A percentile compares a stretch with the other conserved stretches of the same genome.
These are phyloP conservation scores for Xylaria polymorpha DNA, from an alignment of 2,329 filamentous ascomycete genomes.

Conservation along the genomic window DNA sequence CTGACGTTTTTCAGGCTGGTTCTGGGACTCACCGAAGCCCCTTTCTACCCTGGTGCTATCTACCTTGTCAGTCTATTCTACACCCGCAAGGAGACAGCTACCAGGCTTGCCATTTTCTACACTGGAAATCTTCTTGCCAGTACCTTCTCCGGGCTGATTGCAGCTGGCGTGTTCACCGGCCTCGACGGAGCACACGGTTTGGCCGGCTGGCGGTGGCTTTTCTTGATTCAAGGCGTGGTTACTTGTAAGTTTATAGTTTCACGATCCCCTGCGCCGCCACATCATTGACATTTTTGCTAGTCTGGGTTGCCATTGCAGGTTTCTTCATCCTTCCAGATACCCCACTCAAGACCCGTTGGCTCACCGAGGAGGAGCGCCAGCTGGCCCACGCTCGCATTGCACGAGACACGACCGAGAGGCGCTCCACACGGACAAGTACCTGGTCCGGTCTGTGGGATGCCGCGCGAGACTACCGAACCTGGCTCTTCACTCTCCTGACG, in stretches of 20 bases:
- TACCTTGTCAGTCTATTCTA: constrained; percentile 64
- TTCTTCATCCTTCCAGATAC: constrained; percentile 52
- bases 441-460: constrained; percentile 50
- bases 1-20: constrained; percentile 26
- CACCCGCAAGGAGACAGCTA: constrained; percentile 57
- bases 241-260: constrained; percentile 9
- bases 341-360: constrained; percentile 55
- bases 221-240: constrained; percentile 27
- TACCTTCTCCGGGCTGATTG: constrained; percentile 55
- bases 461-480: constrained; percentile 56
- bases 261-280: background rate
- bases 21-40: constrained; percentile 31
- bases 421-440: constrained; percentile 52
- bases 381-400: constrained; percentile 55
- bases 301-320: constrained; percentile 25
- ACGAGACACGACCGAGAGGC: constrained; percentile 50
- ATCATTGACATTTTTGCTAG: constrained; percentile 13
- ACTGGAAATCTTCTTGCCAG: constrained; percentile 53
- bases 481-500: constrained; percentile 59
- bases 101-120: constrained; percentile 56
- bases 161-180: constrained; percentile 53
- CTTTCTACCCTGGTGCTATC: constrained; percentile 55
- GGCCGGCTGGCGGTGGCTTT: constrained; percentile 53
- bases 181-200: constrained; percentile 52
- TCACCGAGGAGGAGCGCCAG: constrained; percentile 57